Percentiles rank a stretch among this genome's conserved stretches.
Evolutionary conservation across 306 rosid species (phyloP).

Genomic region (Bauhinia variegata): DNA sequence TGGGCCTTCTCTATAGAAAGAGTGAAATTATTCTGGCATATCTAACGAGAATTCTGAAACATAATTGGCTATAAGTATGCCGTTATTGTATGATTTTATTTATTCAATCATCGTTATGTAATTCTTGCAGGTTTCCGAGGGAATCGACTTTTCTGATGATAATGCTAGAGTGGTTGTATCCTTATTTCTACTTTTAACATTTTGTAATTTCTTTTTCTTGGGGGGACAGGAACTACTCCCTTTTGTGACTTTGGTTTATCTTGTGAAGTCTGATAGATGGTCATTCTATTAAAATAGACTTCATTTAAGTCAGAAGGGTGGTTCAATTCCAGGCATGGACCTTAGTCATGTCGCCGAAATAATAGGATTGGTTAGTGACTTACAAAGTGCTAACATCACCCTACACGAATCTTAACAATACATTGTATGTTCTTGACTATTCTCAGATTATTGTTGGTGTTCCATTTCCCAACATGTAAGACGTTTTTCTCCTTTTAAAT

Average conservation of each 20-base stretch:
- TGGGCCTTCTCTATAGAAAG: neutral
- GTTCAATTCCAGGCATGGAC: slow-evolving; percentile 6
- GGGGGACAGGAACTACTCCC: slow-evolving; percentile 12
- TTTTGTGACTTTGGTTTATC: slow-evolving; percentile 8
- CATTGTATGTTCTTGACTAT: slow-evolving; percentile 60
- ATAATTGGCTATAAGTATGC: slow-evolving; percentile 15
- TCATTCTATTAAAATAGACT: slow-evolving; percentile 19
- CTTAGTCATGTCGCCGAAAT: neutral
- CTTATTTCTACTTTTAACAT: slow-evolving; percentile 43
- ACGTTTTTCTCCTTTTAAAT: slow-evolving; percentile 26
- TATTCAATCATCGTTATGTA: slow-evolving; percentile 32
- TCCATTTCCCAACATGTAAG: slow-evolving; percentile 97
- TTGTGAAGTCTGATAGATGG: slow-evolving; percentile 15
- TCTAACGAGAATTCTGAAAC: neutral
- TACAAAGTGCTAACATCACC: slow-evolving; percentile 13
- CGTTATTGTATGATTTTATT: slow-evolving; percentile 25
- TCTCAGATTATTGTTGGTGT: slow-evolving; percentile 90
- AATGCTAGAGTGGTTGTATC: slow-evolving; percentile 97
- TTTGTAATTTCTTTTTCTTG: slow-evolving; percentile 8
- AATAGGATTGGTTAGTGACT: slow-evolving; percentile 24
- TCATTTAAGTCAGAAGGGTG: slow-evolving; percentile 2
- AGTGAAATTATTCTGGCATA: slow-evolving; percentile 1
- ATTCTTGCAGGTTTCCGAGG: slow-evolving; percentile 90
- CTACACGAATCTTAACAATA: slow-evolving; percentile 26
- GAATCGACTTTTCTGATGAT: slow-evolving; percentile 94